Evolutionary conservation across 768 basidiomycete genomes (phyloP).

Genomic region (Phanerochaete carnosa): DNA sequence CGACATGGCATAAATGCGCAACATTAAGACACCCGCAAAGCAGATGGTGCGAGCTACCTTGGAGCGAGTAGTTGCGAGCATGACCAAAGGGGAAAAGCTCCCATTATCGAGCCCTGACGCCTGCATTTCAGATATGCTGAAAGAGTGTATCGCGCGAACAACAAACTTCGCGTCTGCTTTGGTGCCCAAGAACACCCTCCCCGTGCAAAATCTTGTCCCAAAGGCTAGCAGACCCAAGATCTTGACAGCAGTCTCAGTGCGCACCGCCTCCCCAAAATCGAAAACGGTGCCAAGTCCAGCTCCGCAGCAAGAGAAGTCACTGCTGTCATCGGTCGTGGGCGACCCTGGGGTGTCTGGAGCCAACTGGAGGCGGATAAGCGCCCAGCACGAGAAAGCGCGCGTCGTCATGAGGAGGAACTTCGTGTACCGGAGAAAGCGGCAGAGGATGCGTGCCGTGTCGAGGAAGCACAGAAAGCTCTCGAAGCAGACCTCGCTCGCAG

Average conservation of each 20-base stretch:
- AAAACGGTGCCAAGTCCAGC: not conserved
- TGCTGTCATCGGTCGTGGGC: slow-evolving; percentile 17
- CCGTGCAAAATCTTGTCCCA: not conserved
- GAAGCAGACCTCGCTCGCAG: slow-evolving; percentile 10
- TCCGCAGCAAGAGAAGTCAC: not conserved
- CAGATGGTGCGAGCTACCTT: slow-evolving; percentile 43
- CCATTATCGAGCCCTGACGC: slow-evolving; percentile 28
- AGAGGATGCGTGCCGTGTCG: not conserved
- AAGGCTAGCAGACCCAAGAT: not conserved
- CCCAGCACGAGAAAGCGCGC: slow-evolving; percentile 28
- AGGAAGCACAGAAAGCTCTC: slow-evolving; percentile 1
- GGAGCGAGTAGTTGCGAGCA: not conserved
- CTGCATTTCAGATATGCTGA: slow-evolving; percentile 20
- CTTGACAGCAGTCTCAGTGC: not conserved
- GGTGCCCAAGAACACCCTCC: not conserved
- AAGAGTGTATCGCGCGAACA: slow-evolving; percentile 4
- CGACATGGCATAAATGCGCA: too few species aligned
- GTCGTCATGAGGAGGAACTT: slow-evolving; percentile 18
- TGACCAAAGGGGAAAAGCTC: not conserved
- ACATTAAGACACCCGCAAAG: slow-evolving; percentile 52
- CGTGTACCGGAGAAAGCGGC: not conserved
- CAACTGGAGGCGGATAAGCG: slow-evolving; percentile 42
- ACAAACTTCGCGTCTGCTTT: not conserved
- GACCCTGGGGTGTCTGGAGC: slow-evolving; percentile 55
- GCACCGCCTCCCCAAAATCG: not conserved